phyloP scores from a whole-genome alignment of 202 grass and related monocot genomes.

The Brachypodium distachyon region DNA sequence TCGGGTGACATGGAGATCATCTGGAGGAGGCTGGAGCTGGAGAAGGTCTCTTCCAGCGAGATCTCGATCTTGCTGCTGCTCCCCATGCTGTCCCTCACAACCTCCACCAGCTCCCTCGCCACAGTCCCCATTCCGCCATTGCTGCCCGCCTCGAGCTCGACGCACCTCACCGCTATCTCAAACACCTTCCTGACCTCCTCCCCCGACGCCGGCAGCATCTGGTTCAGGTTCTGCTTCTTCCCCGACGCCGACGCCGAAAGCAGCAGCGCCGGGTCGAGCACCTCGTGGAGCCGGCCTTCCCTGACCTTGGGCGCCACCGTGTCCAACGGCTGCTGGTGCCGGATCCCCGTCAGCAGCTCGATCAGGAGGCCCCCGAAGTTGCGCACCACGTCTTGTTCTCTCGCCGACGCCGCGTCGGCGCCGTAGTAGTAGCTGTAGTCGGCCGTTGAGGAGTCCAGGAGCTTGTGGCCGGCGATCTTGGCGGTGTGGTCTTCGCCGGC shows the following conservation, averaged over 20 bases:
- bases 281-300: conserved; percentile 57
- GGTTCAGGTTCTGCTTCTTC: conserved; percentile 75
- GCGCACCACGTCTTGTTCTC: conserved; percentile 43
- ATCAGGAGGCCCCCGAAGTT: conserved; percentile 69
- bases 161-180: conserved; percentile 58
- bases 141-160: too few relatives aligned
- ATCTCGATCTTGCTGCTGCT: conserved; percentile 87
- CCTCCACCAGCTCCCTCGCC: conserved; percentile 58
- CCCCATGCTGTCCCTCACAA: conserved; percentile 46
- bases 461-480: conserved; percentile 79
- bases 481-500: conserved; percentile 37
- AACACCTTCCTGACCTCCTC: conserved; percentile 67
- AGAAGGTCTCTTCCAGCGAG: conserved; percentile 74
- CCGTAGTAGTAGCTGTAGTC: neutral
- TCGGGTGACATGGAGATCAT: conserved; percentile 99
- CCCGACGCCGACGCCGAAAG: conserved; percentile 8
- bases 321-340: conserved; percentile 45
- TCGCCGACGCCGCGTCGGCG: neutral
- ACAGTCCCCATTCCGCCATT: conserved; percentile 49
- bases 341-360: conserved; percentile 61
- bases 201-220: conserved; percentile 41
- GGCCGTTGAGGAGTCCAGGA: neutral
- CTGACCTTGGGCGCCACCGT: conserved; percentile 56
- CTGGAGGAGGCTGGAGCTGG: conserved; percentile 82
- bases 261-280: conserved; percentile 64